A percentile compares a stretch with the other conserved stretches of the same genome.
Conservation (phyloP, 1,139 yeast species). For the Yamadazyma mexicana region DNA sequence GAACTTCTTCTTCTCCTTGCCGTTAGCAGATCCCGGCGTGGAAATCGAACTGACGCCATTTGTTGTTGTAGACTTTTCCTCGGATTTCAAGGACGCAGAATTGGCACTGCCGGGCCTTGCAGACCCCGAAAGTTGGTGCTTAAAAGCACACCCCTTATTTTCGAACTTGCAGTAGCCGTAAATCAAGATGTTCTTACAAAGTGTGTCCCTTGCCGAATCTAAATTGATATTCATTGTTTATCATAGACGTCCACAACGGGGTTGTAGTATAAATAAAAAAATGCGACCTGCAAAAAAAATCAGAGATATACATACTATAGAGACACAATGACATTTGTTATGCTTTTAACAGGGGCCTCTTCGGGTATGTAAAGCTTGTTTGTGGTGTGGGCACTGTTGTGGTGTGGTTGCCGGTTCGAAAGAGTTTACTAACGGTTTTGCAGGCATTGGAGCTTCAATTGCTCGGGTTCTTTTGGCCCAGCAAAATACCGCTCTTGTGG, state of each 20-base stretch:
- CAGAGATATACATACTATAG: background rate
- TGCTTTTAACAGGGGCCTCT: slow-evolving; percentile 70
- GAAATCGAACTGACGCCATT: slow-evolving; percentile 1
- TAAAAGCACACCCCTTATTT: slow-evolving; percentile 85
- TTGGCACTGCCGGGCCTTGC: slow-evolving; percentile 3
- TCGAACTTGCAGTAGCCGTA: slow-evolving; percentile 90
- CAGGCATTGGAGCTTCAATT: slow-evolving; percentile 77
- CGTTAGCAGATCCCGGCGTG: slow-evolving; percentile 7
- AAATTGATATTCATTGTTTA: slow-evolving; percentile 42
- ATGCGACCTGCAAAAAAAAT: background rate
- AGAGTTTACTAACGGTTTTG: too few species aligned
- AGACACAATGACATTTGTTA: slow-evolving; percentile 12
- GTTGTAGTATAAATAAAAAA: background rate
- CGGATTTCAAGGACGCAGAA: background rate
- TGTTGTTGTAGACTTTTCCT: background rate
- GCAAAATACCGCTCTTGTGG: slow-evolving; percentile 52
- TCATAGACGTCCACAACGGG: slow-evolving; percentile 1
- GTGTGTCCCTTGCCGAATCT: slow-evolving; percentile 70
- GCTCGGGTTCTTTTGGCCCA: slow-evolving; percentile 52
- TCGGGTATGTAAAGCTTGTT: slow-evolving; percentile 33
- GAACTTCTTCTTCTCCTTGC: slow-evolving; percentile 33
- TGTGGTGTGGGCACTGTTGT: background rate
- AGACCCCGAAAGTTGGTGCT: slow-evolving; percentile 37
- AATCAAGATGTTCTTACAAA: slow-evolving; percentile 80
- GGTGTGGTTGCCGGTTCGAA: too few species aligned